These are phyloP conservation scores for Lentinula edodes DNA, from an alignment of 768 basidiomycete genomes.

Conservation along the genomic window DNA sequence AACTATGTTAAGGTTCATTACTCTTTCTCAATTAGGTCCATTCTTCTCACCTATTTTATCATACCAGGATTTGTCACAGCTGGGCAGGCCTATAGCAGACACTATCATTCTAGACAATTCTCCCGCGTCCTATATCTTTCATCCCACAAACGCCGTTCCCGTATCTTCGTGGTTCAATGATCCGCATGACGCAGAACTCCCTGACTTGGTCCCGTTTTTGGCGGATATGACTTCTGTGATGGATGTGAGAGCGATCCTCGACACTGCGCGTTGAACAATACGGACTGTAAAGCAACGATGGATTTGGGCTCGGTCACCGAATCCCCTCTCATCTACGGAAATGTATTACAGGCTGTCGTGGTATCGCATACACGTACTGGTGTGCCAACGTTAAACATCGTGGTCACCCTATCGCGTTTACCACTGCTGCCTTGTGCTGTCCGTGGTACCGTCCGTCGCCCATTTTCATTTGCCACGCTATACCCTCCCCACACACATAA, in stretches of 20 bases:
- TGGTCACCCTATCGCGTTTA: neutral
- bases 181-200: conserved; percentile 69
- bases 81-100: conserved; percentile 62
- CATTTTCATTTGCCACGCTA: neutral
- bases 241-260: conserved; percentile 60
- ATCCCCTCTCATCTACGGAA: neutral
- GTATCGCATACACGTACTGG: neutral
- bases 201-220: conserved; percentile 65
- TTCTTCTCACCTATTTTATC: neutral
- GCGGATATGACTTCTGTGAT: conserved; percentile 44
- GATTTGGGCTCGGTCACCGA: neutral
- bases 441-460: neutral
- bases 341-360: neutral
- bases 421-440: neutral
- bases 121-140: conserved; percentile 75
- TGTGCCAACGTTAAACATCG: neutral
- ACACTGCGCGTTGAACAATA: conserved; percentile 26
- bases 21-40: neutral
- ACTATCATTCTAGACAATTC: conserved; percentile 79
- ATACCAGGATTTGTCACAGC: conserved; percentile 63
- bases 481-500: neutral
- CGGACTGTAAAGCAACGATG: neutral
- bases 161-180: conserved; percentile 79
- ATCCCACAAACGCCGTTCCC: conserved; percentile 75
- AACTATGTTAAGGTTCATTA: conserved; percentile 93